Base-by-base conservation (phyloP, 352 stramenopile species). In the Pythium coloratum region DNA sequence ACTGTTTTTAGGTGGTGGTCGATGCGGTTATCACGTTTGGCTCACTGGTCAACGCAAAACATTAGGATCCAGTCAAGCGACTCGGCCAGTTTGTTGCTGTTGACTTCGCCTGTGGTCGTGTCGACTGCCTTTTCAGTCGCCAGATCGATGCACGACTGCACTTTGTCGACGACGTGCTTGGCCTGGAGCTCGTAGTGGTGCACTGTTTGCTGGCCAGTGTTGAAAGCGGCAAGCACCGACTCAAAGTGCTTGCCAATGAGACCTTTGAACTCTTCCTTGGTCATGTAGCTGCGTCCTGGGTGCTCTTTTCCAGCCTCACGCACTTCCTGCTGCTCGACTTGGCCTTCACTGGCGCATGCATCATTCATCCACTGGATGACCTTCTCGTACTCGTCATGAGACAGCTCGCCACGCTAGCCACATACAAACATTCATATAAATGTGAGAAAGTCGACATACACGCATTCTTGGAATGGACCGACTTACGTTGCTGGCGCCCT, bases 311-410 rank as follows among this genome's bases (percentile, higher is more conserved):
- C 28, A 9, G 18, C 50, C 16, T 59, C 14, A 14, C 56, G 33
- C 24, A 28, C 38, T 28, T 54, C 36, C 6, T 32, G 5, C 14
- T 59, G n/a, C 12, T 47, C 47, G 30, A 32, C n/a, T 33, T 33
- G 46, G n/a, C n/a, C 46, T 28, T 54, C 46, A 14, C 20, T 54
- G 47, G 28, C 20, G 28, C 66, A 72, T 6, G 57, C 54, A 16
- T 60, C 24, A 49, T 62, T 64, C 66, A 72, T 72, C 66, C 59
- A 72, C 24, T 58, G 20, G 12, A 72, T 38, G 20, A 72, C 5
- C 2, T n/a, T 4, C 6, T 59, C 46, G 38, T 66, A 72, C 34
- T 72, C 66, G 20, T 56, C 46, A 30, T n/a, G 47, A 1, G 60
- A 55, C 6, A 72, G 16, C 47, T n/a, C 20, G 1, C 8, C 14